Evolutionary conservation across 1,139 yeast species (phyloP).

Genomic region (Magnusiomyces suaveolens): DNA sequence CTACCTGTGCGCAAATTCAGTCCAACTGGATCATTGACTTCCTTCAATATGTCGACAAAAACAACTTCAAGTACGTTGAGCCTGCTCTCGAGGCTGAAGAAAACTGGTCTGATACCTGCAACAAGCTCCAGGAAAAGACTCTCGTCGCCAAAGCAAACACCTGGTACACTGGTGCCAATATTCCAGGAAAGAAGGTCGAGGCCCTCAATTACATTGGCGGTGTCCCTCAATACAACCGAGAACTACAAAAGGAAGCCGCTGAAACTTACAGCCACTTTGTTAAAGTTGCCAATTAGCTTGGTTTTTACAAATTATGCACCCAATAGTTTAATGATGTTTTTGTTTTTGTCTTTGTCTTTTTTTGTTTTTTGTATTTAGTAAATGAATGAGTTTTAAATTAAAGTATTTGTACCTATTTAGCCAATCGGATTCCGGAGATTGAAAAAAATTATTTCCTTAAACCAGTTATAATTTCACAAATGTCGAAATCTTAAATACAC

Average conservation of each 20-base stretch:
- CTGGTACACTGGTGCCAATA: conserved; percentile 16
- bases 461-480: no score
- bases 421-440: no score
- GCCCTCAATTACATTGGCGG: conserved; percentile 15
- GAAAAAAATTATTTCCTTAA: no score
- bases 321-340: not conserved
- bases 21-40: conserved; percentile 20
- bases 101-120: conserved; percentile 23
- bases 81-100: conserved; percentile 17
- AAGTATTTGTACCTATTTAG: no score
- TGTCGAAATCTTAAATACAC: no score
- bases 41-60: conserved; percentile 15
- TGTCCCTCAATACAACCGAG: conserved; percentile 16
- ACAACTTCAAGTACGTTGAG: conserved; percentile 17
- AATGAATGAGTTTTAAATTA: no score
- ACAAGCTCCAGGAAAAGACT: conserved; percentile 12
- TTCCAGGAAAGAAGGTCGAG: conserved; percentile 15
- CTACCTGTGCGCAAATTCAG: conserved; percentile 25
- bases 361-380: no score
- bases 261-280: conserved; percentile 13
- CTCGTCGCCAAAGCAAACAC: not conserved
- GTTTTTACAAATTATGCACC: not conserved
- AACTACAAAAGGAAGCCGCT: conserved; percentile 8
- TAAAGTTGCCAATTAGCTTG: not conserved
- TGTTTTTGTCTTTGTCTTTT: not conserved